A percentile compares a stretch with the other conserved stretches of the same genome.
phyloP scores from a whole-genome alignment of 2,329 filamentous ascomycete species.

The Tolypocladium cylindrosporum region DNA sequence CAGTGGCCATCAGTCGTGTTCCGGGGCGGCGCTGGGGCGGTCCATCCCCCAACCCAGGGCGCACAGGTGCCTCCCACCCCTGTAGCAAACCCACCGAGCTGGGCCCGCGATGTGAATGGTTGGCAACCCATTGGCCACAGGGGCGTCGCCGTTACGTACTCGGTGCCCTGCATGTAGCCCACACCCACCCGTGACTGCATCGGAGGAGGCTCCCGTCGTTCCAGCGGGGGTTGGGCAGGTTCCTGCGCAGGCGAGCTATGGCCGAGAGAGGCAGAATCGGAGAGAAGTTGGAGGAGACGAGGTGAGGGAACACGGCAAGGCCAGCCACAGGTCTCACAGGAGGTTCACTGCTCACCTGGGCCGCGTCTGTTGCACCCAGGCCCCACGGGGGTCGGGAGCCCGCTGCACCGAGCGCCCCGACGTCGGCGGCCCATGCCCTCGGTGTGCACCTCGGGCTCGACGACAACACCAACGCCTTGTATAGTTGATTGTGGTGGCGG shows the following conservation, averaged over 20 bases:
- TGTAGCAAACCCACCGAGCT: neutral
- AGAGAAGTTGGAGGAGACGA: neutral
- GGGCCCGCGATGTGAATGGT: neutral
- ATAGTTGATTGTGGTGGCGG: neutral
- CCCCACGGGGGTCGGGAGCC: neutral
- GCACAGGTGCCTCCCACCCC: neutral
- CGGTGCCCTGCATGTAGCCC: neutral
- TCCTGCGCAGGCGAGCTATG: neutral
- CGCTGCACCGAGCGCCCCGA: neutral
- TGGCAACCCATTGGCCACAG: neutral
- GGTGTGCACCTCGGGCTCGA: neutral
- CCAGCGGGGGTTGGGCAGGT: neutral
- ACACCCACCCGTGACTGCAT: neutral
- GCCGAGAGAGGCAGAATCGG: neutral
- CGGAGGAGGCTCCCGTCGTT: neutral
- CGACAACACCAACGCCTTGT: neutral
- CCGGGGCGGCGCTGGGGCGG: neutral
- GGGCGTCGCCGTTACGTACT: slow-evolving; percentile 2
- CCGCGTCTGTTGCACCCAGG: no score
- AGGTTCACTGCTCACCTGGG: no score
- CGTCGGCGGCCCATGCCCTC: neutral
- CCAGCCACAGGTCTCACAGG: neutral
- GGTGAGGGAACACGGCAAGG: neutral
- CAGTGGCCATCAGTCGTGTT: neutral
- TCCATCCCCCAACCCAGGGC: neutral